phyloP scores from a whole-genome alignment of 495 filamentous ascomycete species.

The Lepidopterella palustris region DNA sequence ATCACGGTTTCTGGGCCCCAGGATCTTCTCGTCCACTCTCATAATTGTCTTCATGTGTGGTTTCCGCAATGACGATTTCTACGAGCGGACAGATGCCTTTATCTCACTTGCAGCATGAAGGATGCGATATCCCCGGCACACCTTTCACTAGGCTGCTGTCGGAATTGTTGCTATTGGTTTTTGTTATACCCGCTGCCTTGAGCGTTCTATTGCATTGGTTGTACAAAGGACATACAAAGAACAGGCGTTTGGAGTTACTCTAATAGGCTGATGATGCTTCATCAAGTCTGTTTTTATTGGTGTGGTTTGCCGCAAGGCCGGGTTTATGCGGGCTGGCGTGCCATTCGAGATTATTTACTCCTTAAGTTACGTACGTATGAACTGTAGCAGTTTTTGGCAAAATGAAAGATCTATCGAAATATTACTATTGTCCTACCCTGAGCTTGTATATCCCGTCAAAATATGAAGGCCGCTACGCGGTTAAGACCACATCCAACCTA shows the following conservation, averaged over 20 bases:
- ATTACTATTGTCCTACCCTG: no score
- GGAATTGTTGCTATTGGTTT: not conserved
- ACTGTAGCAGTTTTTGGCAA: not conserved
- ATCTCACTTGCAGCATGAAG: not conserved
- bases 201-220: conserved; percentile 2
- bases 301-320: no score
- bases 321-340: not conserved
- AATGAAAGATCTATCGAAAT: not conserved
- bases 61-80: not conserved
- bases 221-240: not conserved
- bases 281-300: not conserved
- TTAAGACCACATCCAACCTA: no score
- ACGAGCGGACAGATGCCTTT: not conserved
- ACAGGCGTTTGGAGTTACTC: not conserved
- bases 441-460: no score
- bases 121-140: not conserved
- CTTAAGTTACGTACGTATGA: not conserved
- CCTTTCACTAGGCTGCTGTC: not conserved
- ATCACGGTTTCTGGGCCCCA: not conserved
- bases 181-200: not conserved
- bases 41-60: not conserved
- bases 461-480: no score
- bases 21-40: not conserved
- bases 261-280: not conserved
- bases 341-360: not conserved